Base-by-base conservation (phyloP, 129 eudicot genomes). In the Tagetes erecta region DNA sequence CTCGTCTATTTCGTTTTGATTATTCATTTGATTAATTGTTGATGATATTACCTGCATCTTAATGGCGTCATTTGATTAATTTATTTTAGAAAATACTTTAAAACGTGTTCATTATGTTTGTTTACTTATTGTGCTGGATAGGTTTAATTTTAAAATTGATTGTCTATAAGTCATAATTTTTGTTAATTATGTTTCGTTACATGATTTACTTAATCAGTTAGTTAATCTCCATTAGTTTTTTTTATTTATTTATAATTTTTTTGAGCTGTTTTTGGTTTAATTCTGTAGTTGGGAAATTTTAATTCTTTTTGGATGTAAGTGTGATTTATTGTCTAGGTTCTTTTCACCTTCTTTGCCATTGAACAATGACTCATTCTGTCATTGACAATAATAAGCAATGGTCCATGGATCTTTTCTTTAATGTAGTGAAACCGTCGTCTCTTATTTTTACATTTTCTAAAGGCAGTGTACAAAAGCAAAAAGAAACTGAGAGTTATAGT, bases 251-350 rank as follows among this genome's bases (percentile, higher is more conserved):
- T 36, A 35, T 8, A 4, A 1, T 13, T n/a, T 60, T 8, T 60
- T 2, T 20, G 6, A 38, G 57, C 38, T 2, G 34, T 60, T 60
- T 8, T 50, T 6, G 12, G 64, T 39, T 59, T 38, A 62, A 5
- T 35, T 34, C 35, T 70, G 64, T 77, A 34, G 20, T 36, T 62
- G 37, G 37, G 76, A 59, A 40, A 42, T 44, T n/a, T 35, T 42
- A 36, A 11, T 45, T 42, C 2, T 59, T 2, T 68, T 13, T 70
- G 41, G 63, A 62, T 51, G 56, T 70, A 76, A 70, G 64, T 20
- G 71, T 50, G 64, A 78, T 62, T 39, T 60, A 13, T 39, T 78
- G 62, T 59, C 76, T 62, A 60, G 76, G 82, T 78, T 78, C 77
- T 27, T 31, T 60, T 2, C 41, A 68, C 42, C 76, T 64, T 49